A percentile compares a stretch with the other conserved stretches of the same genome.
These are phyloP conservation scores for Arctostaphylos glauca DNA, from an alignment of 148 eudicot species.

Conservation along the genomic window DNA sequence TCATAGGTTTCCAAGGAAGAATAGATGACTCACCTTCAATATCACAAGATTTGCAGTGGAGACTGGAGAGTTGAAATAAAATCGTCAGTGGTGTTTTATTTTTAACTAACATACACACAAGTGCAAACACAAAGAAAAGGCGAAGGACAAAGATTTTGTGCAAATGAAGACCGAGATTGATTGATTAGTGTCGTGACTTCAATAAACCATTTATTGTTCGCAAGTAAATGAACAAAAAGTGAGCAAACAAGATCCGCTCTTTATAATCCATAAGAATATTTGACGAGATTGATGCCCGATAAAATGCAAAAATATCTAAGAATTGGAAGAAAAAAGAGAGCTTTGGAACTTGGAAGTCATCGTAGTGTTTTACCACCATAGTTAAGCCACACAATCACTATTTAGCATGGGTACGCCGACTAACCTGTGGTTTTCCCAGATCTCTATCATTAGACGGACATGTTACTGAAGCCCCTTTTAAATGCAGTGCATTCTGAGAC, in stretches of 20 bases:
- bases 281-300: not conserved
- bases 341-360: not conserved
- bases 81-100: not conserved
- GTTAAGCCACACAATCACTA: not conserved
- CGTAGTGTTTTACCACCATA: not conserved
- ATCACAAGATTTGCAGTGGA: not conserved
- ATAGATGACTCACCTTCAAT: not conserved
- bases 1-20: not conserved
- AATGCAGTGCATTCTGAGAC: not conserved
- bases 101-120: not conserved
- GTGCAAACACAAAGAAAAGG: not conserved
- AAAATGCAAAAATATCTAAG: not conserved
- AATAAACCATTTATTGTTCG: not conserved
- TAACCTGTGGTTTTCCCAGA: not conserved
- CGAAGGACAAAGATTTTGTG: not conserved
- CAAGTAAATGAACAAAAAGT: constrained; percentile 9
- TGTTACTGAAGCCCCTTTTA: not conserved
- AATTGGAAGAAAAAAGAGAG: not conserved
- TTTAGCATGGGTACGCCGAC: not conserved
- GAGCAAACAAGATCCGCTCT: not conserved
- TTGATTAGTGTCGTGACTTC: not conserved
- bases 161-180: not conserved
- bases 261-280: not conserved
- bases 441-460: constrained; percentile 2
- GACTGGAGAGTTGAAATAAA: not conserved